Base-by-base conservation (phyloP, 805 yeast species). In the Nakazawaea wyomingensis region DNA sequence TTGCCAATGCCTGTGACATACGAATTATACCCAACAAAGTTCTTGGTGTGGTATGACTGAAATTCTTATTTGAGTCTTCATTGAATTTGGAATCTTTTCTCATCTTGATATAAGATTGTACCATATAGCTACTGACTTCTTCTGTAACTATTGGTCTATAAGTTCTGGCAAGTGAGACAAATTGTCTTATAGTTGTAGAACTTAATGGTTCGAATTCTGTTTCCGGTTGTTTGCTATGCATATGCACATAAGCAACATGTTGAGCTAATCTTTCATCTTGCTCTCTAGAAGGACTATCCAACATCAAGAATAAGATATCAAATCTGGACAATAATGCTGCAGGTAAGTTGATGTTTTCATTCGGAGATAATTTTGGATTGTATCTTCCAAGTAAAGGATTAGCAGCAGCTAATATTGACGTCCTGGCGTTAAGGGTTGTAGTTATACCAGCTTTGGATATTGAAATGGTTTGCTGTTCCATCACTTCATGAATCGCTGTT, bases 401-500 rank as follows among this genome's bases (percentile, higher is more conserved):
- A n/a, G 99, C 99, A 24, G 99, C 99, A 0, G 99, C 99, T 50
- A 93, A 66, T 48, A 93, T 86, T 4, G 97, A 90, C 0, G 98
- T 78, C 61, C 99, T 78, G 6, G 99, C 99, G 60, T 93, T 93
- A 53, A 93, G 71, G 2, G 97, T 87, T 8, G 99, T 93, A 49
- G 93, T 86, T 54, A 93, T 93, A 52, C 99, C 99, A 3, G 99
- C 99, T 64, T 93, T 93, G 34, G 97, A 86, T 46, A 93, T 93
- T 18, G 96, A 86, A 46, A 93, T 93, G 2, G 99, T 93, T 65
- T 93, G 99, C 63, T 93, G 99, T 67, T 93, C 99, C 99, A 93
- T 93, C 27, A 93, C 99, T 71, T 91, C 99, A 65, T 91, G 98
- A 57, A 93, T 93, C 1, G 98, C 98, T 0, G 98, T 93, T 57